Evolutionary conservation across 1,284 basidiomycete genomes (phyloP).

Genomic region (Tilletia caries): DNA sequence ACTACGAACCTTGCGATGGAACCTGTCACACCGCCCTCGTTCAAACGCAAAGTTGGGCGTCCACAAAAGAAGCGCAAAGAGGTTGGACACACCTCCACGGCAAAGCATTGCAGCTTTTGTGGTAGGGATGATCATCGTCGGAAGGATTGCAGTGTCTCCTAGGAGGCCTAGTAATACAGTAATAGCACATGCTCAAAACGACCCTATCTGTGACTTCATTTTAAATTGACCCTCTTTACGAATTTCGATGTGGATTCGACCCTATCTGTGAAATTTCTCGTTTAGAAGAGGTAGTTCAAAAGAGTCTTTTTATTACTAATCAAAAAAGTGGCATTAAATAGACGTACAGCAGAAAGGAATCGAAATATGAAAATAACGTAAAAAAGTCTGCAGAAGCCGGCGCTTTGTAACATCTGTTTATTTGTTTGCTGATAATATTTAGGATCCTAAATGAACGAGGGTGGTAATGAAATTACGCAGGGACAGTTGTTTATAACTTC

Average conservation of each 20-base stretch:
- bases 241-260: not conserved
- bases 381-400: too few species aligned
- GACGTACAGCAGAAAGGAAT: too few species aligned
- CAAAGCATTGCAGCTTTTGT: not conserved
- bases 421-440: too few species aligned
- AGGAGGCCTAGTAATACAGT: not conserved
- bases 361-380: too few species aligned
- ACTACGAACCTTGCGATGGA: not conserved
- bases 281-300: too few species aligned
- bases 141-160: not conserved
- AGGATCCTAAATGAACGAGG: too few species aligned
- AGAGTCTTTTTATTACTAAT: too few species aligned
- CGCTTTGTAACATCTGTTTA: too few species aligned
- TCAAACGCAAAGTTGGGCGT: constrained; percentile 1
- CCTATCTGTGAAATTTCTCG: constrained; percentile 10
- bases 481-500: too few species aligned
- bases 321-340: too few species aligned
- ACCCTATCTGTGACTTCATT: not conserved
- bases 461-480: too few species aligned
- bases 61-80: constrained; percentile 3
- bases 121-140: not conserved
- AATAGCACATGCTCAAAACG: not conserved
- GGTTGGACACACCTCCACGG: not conserved
- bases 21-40: not conserved
- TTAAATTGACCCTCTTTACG: not conserved